Conservation (phyloP, 768 basidiomycete species). For the Pleurotus cornucopiae region DNA sequence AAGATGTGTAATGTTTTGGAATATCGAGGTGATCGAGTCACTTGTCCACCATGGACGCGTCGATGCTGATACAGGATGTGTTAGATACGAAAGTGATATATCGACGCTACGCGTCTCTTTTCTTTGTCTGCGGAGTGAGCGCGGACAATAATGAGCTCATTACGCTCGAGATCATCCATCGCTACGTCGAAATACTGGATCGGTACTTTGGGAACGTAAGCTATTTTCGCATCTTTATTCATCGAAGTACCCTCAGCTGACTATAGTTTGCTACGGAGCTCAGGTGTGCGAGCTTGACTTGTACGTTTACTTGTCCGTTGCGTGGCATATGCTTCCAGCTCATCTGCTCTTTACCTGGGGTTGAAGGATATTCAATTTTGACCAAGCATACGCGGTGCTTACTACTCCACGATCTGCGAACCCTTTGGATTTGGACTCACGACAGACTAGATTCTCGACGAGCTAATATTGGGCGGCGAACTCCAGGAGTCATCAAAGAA, state of each 20-base stretch:
- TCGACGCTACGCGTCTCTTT: slow-evolving; percentile 90
- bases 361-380: slow-evolving; percentile 91
- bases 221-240: neutral
- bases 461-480: slow-evolving; percentile 91
- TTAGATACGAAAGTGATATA: slow-evolving; percentile 73
- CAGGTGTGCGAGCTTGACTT: slow-evolving; percentile 91
- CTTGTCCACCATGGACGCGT: neutral
- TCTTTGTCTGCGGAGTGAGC: slow-evolving; percentile 88
- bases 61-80: neutral
- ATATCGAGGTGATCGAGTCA: slow-evolving; percentile 72
- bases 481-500: slow-evolving; percentile 91
- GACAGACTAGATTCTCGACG: slow-evolving; percentile 70
- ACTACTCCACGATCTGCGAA: slow-evolving; percentile 9
- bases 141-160: slow-evolving; percentile 87
- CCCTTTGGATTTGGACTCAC: neutral
- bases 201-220: slow-evolving; percentile 87
- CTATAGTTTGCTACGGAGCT: neutral
- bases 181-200: slow-evolving; percentile 89
- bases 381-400: slow-evolving; percentile 84
- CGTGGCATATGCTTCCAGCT: too few relatives aligned
- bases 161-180: slow-evolving; percentile 89
- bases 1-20: slow-evolving; percentile 96
- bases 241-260: neutral
- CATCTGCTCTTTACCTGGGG: too few relatives aligned
- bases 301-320: slow-evolving; percentile 36